Base-by-base conservation (phyloP, 129 eudicot species). In the Rutidosis leptorrhynchoides region DNA sequence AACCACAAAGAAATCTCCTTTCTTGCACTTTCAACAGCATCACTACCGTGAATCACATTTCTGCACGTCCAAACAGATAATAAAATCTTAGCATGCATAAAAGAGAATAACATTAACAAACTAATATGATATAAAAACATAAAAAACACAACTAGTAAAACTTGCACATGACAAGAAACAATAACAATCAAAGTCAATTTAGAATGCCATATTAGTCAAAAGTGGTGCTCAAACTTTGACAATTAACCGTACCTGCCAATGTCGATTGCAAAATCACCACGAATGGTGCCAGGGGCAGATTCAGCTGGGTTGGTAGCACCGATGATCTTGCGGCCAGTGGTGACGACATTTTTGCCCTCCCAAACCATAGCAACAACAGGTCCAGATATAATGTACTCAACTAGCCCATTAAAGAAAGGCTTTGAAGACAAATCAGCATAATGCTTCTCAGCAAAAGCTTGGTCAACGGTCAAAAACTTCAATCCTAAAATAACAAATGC, bases 251-350 rank as follows among this genome's bases (percentile, higher is more conserved):
- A 90, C 97, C 97, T 85, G 88, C 95, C 96, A 76, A 92, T 88
- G 79, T 83, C 96, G 54, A 92, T 85, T 20, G 98, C 95, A 58
- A 79, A 92, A 53, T 92, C 97, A 64, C 98, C 98, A 77, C 98
- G 98, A 78, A 92, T 88, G 71, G 98, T 92, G n/a, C 98, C 98
- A 40, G 98, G 95, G 30, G 89, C 98, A 59, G 98, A 88, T 9
- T 84, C 88, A 7, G 87, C 79, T 24, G 98, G 98, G 89, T 92
- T 88, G 42, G 98, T 92, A 6, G 98, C 96, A 48, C 98, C 98
- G 43, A 92, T 92, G 70, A 92, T 83, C 80, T 82, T 92, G 68
- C 96, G 86, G 0, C 98, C 96, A 3, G 98, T 92, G 23, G 80
- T 45, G 12, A 92, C 90, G 7, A 92, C 98, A 56, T 71, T 77